Evolutionary conservation across 2,329 filamentous ascomycete species (phyloP).

Genomic region (Rhynchosporium graminicola): DNA sequence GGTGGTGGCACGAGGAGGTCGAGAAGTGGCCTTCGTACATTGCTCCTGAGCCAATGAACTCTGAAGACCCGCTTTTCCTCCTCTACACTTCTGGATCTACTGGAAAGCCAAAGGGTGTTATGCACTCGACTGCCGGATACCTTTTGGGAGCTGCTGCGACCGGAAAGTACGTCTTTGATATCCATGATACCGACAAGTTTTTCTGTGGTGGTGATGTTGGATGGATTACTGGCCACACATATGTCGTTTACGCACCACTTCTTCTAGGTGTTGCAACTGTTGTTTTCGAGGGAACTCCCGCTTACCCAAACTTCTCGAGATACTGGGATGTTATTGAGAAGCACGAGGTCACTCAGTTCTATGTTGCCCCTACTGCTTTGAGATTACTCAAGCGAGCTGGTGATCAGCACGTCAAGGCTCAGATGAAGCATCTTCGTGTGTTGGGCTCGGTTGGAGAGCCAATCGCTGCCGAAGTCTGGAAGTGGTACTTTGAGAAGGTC

Average conservation of each 20-base stretch:
- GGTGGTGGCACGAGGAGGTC: conserved; percentile 98
- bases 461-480: conserved; percentile 97
- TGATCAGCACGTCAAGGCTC: conserved; percentile 83
- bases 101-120: conserved; percentile 97
- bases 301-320: conserved; percentile 95
- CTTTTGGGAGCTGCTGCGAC: conserved; percentile 91
- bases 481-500: conserved; percentile 97
- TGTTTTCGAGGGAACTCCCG: conserved; percentile 96
- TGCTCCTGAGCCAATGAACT: conserved; percentile 82
- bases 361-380: conserved; percentile 93
- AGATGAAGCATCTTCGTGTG: conserved; percentile 87
- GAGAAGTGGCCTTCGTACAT: conserved; percentile 96
- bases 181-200: conserved; percentile 89
- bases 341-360: conserved; percentile 95
- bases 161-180: conserved; percentile 98
- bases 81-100: conserved; percentile 98
- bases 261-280: conserved; percentile 92
- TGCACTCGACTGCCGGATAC: conserved; percentile 97
- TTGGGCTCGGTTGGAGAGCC: conserved; percentile 96
- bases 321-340: conserved; percentile 99
- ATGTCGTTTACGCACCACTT: conserved; percentile 94
- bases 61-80: conserved; percentile 95
- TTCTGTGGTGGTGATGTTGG: conserved; percentile 98
- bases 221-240: conserved; percentile 99
- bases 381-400: conserved; percentile 93